Conservation (phyloP, 352 stramenopile species). For the Peronospora belbahrii region DNA sequence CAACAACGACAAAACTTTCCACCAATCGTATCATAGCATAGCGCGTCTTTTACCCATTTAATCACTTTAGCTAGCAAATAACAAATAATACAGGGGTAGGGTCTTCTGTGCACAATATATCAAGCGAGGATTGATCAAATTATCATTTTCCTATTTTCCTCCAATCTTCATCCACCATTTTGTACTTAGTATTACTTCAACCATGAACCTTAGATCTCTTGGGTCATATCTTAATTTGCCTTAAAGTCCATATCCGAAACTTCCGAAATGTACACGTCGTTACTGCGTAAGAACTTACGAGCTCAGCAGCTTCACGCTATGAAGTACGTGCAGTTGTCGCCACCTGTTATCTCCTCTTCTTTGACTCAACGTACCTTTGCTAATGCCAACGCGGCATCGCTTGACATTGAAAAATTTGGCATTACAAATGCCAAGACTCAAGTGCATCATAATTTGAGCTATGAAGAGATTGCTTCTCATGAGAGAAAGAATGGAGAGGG, state of each 20-base stretch:
- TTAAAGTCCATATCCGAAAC: conserved; percentile 3
- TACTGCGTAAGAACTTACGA: conserved; percentile 48
- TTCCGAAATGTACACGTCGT: conserved; percentile 44
- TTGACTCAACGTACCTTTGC: conserved; percentile 33
- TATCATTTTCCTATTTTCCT: too few relatives aligned
- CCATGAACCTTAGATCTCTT: conserved; percentile 19
- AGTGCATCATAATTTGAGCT: conserved; percentile 94
- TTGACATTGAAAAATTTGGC: conserved; percentile 84
- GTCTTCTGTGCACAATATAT: too few relatives aligned
- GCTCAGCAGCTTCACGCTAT: conserved; percentile 42
- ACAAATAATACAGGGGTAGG: too few relatives aligned
- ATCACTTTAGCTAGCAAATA: too few relatives aligned
- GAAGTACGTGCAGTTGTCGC: conserved; percentile 26
- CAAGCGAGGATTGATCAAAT: too few relatives aligned
- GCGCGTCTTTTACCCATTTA: too few relatives aligned
- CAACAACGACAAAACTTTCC: not conserved
- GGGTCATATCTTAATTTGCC: conserved; percentile 39
- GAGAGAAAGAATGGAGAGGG: conserved; percentile 92
- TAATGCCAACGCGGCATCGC: conserved; percentile 36
- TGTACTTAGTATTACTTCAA: too few relatives aligned
- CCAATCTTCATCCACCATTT: conserved; percentile 14
- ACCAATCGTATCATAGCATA: too few relatives aligned
- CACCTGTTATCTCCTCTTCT: conserved; percentile 22
- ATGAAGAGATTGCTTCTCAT: conserved; percentile 92
- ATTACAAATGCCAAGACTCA: conserved; percentile 86